A percentile compares a stretch with the other conserved stretches of the same genome.
Evolutionary conservation across 345 rosid species (phyloP).

Genomic region (Eucalyptus pumila): DNA sequence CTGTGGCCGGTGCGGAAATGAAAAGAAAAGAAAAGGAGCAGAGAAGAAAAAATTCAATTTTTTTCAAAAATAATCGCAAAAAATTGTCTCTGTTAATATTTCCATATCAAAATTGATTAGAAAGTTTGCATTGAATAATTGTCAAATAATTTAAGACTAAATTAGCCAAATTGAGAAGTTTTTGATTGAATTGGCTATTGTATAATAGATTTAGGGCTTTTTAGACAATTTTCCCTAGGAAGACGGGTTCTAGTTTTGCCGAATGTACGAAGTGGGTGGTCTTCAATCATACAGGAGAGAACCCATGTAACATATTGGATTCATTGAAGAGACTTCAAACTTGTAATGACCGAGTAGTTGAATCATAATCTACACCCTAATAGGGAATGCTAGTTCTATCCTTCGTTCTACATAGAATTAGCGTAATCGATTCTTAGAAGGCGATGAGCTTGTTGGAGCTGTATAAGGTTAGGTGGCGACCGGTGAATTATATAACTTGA

Average conservation of each 20-base stretch:
- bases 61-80: not conserved
- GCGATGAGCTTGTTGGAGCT: not conserved
- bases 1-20: rapidly evolving
- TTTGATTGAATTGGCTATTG: not conserved
- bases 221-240: not conserved
- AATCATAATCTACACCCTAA: not conserved
- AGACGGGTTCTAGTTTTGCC: not conserved
- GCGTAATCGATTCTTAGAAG: not conserved
- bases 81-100: rapidly evolving
- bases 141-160: not conserved
- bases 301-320: not conserved
- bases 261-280: not conserved
- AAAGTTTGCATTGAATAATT: not conserved
- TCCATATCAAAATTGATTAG: not conserved
- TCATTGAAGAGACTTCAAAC: not conserved
- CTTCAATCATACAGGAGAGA: not conserved
- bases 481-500: not conserved
- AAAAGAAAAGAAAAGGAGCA: rapidly evolving
- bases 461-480: not conserved
- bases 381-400: not conserved
- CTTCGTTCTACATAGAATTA: not conserved
- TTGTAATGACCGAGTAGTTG: not conserved
- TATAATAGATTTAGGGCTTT: not conserved
- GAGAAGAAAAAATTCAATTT: not conserved
- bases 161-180: not conserved